A percentile compares a stretch with the other conserved stretches of the same genome.
Evolutionary conservation across 345 rosid genomes (phyloP).

Genomic region (Nasturtium officinale): DNA sequence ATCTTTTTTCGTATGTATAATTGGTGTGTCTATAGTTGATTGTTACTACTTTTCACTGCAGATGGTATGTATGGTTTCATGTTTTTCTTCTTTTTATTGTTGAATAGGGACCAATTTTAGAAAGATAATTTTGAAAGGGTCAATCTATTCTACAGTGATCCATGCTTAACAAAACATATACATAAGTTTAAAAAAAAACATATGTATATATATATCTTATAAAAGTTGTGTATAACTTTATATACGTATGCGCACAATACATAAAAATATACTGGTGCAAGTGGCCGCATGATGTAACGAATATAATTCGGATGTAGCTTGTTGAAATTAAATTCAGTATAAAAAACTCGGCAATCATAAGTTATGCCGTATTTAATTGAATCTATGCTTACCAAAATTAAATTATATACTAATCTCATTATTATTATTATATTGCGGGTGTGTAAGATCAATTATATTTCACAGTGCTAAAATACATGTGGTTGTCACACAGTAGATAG

Average conservation of each 20-base stretch:
- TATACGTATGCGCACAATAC: neutral
- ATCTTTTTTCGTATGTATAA: neutral
- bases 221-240: neutral
- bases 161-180: conserved; percentile 26
- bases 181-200: too few relatives aligned
- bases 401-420: neutral
- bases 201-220: conserved; percentile 10
- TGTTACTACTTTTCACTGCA: neutral
- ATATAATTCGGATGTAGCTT: conserved; percentile 28
- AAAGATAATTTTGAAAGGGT: conserved; percentile 24
- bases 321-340: conserved; percentile 25
- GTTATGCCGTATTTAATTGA: neutral
- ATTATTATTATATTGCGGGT: neutral
- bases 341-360: neutral
- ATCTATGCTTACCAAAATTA: neutral
- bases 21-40: neutral
- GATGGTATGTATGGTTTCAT: neutral
- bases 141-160: conserved; percentile 24
- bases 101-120: conserved; percentile 3
- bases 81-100: neutral
- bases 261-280: conserved; percentile 24
- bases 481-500: neutral
- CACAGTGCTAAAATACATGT: neutral
- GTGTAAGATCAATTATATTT: neutral
- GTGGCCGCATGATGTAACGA: conserved; percentile 36